phyloP scores from a whole-genome alignment of 202 grass and related monocot genomes.

The Carex sylvatica region DNA sequence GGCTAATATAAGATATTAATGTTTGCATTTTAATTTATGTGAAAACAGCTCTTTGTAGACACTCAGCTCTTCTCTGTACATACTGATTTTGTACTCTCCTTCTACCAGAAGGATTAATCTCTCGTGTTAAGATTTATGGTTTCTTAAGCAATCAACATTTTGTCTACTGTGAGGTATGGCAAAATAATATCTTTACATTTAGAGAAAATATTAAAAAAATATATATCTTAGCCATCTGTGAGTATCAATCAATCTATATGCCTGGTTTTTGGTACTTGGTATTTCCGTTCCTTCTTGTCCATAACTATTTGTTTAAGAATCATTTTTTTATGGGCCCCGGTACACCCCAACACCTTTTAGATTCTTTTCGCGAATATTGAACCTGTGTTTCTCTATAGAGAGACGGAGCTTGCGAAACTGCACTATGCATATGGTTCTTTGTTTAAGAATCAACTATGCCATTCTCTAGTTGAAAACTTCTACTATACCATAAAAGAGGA shows the following conservation, averaged over 20 bases:
- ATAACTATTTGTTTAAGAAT: constrained; percentile 5
- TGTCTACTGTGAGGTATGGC: constrained; percentile 12
- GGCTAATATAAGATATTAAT: constrained; percentile 2
- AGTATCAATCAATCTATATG: neutral
- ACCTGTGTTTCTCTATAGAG: too few species aligned
- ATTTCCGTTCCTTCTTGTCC: neutral
- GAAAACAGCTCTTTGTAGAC: constrained; percentile 81
- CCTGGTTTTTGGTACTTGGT: neutral
- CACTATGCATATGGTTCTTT: too few species aligned
- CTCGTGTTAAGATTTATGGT: constrained; percentile 29
- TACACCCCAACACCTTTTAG: too few species aligned
- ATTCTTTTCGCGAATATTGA: too few species aligned
- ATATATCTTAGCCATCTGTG: neutral
- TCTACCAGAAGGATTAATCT: constrained; percentile 95
- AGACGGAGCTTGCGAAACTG: too few species aligned
- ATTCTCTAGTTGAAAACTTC: neutral
- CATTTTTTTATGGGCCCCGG: too few species aligned
- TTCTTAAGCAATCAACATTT: constrained; percentile 13
- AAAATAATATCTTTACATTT: constrained; percentile 14
- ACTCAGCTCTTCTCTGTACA: constrained; percentile 98
- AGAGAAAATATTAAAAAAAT: neutral
- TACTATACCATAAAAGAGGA: neutral
- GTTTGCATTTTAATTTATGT: constrained; percentile 18
- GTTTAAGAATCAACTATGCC: neutral
- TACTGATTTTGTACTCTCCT: constrained; percentile 97